These are phyloP conservation scores for Porodaedalea pini DNA, from an alignment of 1,284 basidiomycete species.

Conservation along the genomic window DNA sequence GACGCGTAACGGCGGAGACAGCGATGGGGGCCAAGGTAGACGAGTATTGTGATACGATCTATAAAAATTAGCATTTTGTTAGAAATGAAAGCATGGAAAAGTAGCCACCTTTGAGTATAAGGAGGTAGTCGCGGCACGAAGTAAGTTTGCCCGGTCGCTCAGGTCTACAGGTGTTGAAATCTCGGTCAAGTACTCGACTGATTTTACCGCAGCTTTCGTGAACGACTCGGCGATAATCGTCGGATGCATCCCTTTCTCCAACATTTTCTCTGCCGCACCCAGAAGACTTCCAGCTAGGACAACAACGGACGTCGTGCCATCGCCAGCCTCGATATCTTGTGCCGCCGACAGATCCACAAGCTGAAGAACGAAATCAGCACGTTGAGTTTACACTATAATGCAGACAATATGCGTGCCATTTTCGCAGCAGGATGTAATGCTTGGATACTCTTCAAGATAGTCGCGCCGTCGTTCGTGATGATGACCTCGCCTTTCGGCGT, in stretches of 20 bases:
- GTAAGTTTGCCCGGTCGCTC: slow-evolving; percentile 80
- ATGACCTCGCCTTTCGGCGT: slow-evolving; percentile 95
- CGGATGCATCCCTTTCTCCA: slow-evolving; percentile 96
- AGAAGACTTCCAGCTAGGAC: slow-evolving; percentile 93
- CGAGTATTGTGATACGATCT: slow-evolving; percentile 99
- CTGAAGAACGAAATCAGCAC: slow-evolving; percentile 37
- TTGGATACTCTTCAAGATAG: slow-evolving; percentile 96
- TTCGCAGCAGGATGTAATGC: slow-evolving; percentile 97
- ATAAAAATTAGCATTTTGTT: slow-evolving; percentile 8
- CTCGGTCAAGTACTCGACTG: slow-evolving; percentile 92
- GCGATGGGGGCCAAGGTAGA: slow-evolving; percentile 96
- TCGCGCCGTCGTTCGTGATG: slow-evolving; percentile 99
- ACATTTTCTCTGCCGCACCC: slow-evolving; percentile 94
- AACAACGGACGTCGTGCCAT: slow-evolving; percentile 98
- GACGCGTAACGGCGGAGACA: slow-evolving; percentile 90
- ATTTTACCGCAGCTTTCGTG: slow-evolving; percentile 86
- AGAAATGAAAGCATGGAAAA: slow-evolving; percentile 6
- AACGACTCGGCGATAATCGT: slow-evolving; percentile 98
- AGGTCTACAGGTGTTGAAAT: slow-evolving; percentile 93
- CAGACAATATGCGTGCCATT: slow-evolving; percentile 62
- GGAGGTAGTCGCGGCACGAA: slow-evolving; percentile 93
- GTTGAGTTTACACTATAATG: not conserved
- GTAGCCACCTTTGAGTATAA: slow-evolving; percentile 87
- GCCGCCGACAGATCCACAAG: slow-evolving; percentile 97
- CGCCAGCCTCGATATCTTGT: slow-evolving; percentile 98